Conservation (phyloP, 306 rosid genomes). For the Cicer bijugum region DNA sequence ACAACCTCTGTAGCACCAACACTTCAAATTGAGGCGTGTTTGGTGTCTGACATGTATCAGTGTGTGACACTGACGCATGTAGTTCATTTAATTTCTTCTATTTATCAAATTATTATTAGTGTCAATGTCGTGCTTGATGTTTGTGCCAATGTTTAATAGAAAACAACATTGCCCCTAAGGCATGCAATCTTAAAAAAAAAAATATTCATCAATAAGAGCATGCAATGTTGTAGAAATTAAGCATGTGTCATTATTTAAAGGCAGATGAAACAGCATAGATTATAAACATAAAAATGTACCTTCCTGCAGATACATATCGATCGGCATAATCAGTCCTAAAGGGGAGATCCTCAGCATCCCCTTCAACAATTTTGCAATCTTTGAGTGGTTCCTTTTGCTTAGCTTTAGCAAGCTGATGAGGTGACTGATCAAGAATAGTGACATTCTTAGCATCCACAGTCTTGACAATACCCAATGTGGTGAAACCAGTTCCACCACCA, state of each 20-base stretch:
- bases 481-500: conserved; percentile 92
- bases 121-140: too few species aligned
- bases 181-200: conserved; percentile 15
- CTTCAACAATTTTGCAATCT: conserved; percentile 81
- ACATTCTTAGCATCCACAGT: conserved; percentile 92
- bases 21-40: too few species aligned
- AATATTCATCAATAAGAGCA: neutral
- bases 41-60: too few species aligned
- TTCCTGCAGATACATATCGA: conserved; percentile 92
- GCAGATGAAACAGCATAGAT: conserved; percentile 12
- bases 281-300: conserved; percentile 49
- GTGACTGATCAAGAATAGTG: conserved; percentile 92
- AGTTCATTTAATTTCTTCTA: too few species aligned
- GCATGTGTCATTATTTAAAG: neutral
- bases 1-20: too few species aligned
- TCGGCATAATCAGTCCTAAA: conserved; percentile 88
- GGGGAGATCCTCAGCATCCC: conserved; percentile 96
- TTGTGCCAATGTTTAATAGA: neutral
- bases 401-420: conserved; percentile 94
- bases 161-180: conserved; percentile 4
- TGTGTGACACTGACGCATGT: too few species aligned
- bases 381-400: conserved; percentile 85
- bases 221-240: conserved; percentile 5
- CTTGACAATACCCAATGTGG: conserved; percentile 87
- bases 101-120: too few species aligned